Base-by-base conservation (phyloP, 2,329 filamentous ascomycete species). In the Neoascochyta sp. region DNA sequence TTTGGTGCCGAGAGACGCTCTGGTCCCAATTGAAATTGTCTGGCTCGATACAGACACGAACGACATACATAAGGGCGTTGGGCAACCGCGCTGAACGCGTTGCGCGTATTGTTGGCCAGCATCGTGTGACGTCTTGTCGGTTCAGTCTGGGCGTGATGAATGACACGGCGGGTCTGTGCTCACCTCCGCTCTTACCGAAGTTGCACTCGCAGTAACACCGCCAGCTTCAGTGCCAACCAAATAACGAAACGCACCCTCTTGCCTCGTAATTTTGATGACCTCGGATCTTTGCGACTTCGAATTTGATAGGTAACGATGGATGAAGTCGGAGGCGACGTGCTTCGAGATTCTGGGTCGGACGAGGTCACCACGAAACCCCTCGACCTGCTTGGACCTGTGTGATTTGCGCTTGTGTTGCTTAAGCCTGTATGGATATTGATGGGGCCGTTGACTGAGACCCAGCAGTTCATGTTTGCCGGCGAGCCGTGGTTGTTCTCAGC, bases 31-130 rank as follows among this genome's bases (percentile, higher is more conserved):
- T 36, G 41, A 16, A 30, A 24, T n/a, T 22, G 21, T 24, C 31
- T 41, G 31, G 41, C 32, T 26, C 42, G 43, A 19, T 35, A 40
- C 25, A 57, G 29, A 37, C 57, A 63, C 38, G 42, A 39, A 16
- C 35, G 54, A 30, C 57, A 62, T 27, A 61, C 40, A 24, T 52
- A 60, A 0, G 43, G 46, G 19, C 45, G 45, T 32, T 41, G 57
- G 6, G 46, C 46, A 12, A 47, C 28, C 9, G 41, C 36, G 29
- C 37, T 39, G 27, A 50, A 34, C n/a, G 38, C 44, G 24, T 28
- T 46, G 29, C 47, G 49, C 9, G 43, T 36, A 20, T 36, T 47
- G 24, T 36, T 42, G 27, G 44, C 31, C 29, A 61, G 42, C 56
- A 62, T 62, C 45, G 41, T 45, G 42, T 50, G 42, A 41, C 34